Evolutionary conservation across 2,329 filamentous ascomycete genomes (phyloP), one percentile per base, ranked within the genome.

Genomic region (Furcasterigmium furcatum): DNA sequence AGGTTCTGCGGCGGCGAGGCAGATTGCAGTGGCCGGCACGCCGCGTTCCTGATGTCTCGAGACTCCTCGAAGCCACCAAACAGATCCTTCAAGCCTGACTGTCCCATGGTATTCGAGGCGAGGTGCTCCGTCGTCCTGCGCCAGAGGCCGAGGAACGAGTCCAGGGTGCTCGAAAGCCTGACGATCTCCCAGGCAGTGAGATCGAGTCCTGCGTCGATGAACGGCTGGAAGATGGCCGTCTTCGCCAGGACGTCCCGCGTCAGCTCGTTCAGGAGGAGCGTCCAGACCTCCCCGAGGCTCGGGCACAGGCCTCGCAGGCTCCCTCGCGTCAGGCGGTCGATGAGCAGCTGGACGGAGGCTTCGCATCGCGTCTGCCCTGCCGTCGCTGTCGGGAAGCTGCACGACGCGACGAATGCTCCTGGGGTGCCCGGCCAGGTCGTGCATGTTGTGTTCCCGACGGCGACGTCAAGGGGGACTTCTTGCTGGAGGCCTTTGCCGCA

Each of bases 291-390:
- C 0, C 63, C 57, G 14, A 67, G 40, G 18, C 64, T 59, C 0
- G 63, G 64, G 41, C 66, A 70, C 0, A 59, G 56, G 4, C 62
- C 64, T 8, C 55, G 63, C 22, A 70, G 64, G 0, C 65, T 62
- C 24, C 68, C 65, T 2, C 51, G 57, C 7, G 58, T 55, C 25
- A 70, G 55, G 12, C 66, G 60, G 34, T 67, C 58, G 13, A 63
- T 44, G 1, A 67, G 50, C 21, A 59, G 56, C 42, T 60, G 55
- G 22, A 69, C 58, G 0, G 65, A 57, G 16, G 51, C 46, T 40
- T 65, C 58, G 43, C 66, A 70, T 18, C 48, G 53, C 41, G 56
- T 45, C 0, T 54, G 56, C 0, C 53, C 52, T 1, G 65, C 64
- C 10, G 56, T 54, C 1, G 57, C 54, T 1, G 61, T 62, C 0